Conservation (phyloP, 2,329 filamentous ascomycete genomes). For the Emergomyces pasteurianus region DNA sequence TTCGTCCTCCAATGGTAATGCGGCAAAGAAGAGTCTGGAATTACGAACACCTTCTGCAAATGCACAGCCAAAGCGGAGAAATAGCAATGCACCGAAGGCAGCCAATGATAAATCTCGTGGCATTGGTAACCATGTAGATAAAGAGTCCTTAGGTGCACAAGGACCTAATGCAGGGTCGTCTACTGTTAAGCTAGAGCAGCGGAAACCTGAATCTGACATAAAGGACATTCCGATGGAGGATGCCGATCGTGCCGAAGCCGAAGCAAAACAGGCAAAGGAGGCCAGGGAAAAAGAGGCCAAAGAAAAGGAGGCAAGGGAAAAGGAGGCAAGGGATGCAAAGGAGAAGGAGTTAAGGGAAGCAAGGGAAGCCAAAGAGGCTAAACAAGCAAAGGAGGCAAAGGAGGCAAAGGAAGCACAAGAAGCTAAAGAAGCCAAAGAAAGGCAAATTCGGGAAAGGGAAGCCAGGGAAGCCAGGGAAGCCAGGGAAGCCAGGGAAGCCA, state of each 20-base stretch:
- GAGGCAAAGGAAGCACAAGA: conserved; percentile 2
- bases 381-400: neutral
- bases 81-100: conserved; percentile 11
- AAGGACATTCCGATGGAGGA: conserved; percentile 21
- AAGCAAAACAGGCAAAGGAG: conserved; percentile 1
- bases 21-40: conserved; percentile 17
- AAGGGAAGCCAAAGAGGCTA: conserved; percentile 9
- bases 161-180: conserved; percentile 13
- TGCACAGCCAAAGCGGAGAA: conserved; percentile 11
- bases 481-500: conserved; percentile 10
- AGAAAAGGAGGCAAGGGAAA: conserved; percentile 1
- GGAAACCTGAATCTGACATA: conserved; percentile 18
- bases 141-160: conserved; percentile 6
- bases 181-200: conserved; percentile 21
- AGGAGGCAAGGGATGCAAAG: neutral
- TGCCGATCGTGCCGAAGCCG: neutral
- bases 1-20: conserved; percentile 20
- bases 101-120: conserved; percentile 11
- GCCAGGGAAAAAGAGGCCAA: no score
- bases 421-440: conserved; percentile 4
- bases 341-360: conserved; percentile 8
- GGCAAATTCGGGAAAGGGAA: neutral
- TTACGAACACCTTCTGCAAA: conserved; percentile 12
- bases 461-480: conserved; percentile 6
- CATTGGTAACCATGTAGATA: conserved; percentile 9